phyloP scores from a whole-genome alignment of 495 filamentous ascomycete genomes.

The Gamarada debralockiae region DNA sequence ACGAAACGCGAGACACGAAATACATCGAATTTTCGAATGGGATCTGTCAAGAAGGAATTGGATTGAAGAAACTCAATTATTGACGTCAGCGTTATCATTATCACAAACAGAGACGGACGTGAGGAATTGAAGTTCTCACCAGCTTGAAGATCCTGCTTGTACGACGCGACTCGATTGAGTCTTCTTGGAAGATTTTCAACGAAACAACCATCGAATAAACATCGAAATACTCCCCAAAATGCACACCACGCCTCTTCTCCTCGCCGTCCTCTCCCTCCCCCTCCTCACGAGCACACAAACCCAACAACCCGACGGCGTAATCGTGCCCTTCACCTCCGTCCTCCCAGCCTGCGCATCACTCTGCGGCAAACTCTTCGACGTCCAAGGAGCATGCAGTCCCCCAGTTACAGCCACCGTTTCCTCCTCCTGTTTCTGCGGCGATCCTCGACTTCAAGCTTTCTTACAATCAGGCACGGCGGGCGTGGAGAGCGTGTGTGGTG shows the following conservation, averaged over 20 bases:
- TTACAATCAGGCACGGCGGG: slow-evolving; percentile 9
- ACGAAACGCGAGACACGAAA: too few species aligned
- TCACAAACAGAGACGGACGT: too few species aligned
- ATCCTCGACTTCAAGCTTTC: slow-evolving; percentile 37
- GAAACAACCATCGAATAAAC: neutral
- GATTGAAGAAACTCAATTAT: too few species aligned
- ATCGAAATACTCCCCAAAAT: neutral
- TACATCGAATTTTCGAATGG: too few species aligned
- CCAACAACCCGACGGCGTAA: slow-evolving; percentile 10
- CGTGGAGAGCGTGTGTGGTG: slow-evolving; percentile 10
- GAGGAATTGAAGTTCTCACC: too few species aligned
- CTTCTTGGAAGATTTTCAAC: too few species aligned
- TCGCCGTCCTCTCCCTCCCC: slow-evolving; percentile 12
- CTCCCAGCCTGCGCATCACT: slow-evolving; percentile 42
- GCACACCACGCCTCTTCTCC: neutral
- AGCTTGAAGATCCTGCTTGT: too few species aligned
- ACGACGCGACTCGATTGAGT: too few species aligned
- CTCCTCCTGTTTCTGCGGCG: slow-evolving; percentile 44
- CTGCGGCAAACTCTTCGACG: slow-evolving; percentile 50
- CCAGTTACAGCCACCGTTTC: slow-evolving; percentile 28
- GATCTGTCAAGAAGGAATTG: too few species aligned
- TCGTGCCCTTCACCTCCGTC: slow-evolving; percentile 35
- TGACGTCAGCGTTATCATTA: too few species aligned
- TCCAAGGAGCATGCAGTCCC: slow-evolving; percentile 49
- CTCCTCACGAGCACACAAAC: slow-evolving; percentile 6